Conservation (phyloP, 352 stramenopile species). For the Globisporangium cystogenes region DNA sequence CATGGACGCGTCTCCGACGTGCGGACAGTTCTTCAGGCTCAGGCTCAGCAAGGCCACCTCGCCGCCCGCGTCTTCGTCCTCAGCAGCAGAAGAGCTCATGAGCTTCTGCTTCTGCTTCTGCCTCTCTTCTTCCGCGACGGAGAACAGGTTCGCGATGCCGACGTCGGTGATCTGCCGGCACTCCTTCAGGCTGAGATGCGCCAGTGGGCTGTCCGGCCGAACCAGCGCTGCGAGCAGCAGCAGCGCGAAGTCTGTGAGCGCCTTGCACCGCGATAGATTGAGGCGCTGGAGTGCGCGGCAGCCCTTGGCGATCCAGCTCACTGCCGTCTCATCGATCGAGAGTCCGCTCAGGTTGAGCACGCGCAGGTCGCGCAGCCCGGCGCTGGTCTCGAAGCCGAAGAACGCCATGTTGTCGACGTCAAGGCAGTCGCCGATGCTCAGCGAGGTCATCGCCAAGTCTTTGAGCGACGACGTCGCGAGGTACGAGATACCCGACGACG, state of each 20-base stretch:
- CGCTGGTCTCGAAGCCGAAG: constrained; percentile 59
- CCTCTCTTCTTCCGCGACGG: constrained; percentile 14
- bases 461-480: constrained; percentile 33
- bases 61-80: constrained; percentile 15
- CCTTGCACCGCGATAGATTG: constrained; percentile 40
- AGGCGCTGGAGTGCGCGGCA: constrained; percentile 33
- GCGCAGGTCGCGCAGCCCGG: constrained; percentile 18
- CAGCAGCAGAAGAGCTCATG: constrained; percentile 9
- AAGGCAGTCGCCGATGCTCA: constrained; percentile 49
- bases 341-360: constrained; percentile 39
- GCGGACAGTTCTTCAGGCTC: constrained; percentile 52
- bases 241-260: constrained; percentile 56
- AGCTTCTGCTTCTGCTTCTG: no score
- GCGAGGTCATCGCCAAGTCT: constrained; percentile 19
- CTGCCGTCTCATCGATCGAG: constrained; percentile 49
- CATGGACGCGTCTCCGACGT: constrained; percentile 41
- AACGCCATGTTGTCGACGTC: constrained; percentile 69
- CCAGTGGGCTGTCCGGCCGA: constrained; percentile 14
- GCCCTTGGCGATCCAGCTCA: constrained; percentile 69
- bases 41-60: constrained; percentile 18
- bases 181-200: constrained; percentile 37
- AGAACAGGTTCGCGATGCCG: constrained; percentile 48
- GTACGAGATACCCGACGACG: constrained; percentile 51
- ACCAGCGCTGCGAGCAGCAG: constrained; percentile 36
- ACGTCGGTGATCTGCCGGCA: constrained; percentile 38